Base-by-base conservation (phyloP, 768 basidiomycete genomes). In the Suillus ampliporus region DNA sequence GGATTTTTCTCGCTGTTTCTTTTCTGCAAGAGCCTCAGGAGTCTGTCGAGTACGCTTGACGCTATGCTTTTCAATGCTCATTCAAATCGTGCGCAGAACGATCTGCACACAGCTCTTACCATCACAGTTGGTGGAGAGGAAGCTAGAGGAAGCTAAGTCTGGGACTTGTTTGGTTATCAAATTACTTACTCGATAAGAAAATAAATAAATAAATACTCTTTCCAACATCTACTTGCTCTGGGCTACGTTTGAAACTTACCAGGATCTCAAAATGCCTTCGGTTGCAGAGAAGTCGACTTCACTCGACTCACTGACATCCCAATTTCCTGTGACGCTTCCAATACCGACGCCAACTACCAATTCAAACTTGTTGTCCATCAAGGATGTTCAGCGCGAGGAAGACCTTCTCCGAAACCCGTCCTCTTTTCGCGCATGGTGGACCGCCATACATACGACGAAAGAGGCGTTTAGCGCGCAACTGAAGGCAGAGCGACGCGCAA, bases 361-460 rank as follows among this genome's bases (percentile, higher is more conserved):
- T 70, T 84, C 92, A 9, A 80, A 89, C 63, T 83, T 99, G 62
- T 82, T 99, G 67, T 80, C 87, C 8, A 77, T 86, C 44, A 83
- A 86, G 58, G 95, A 98, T 75, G 74, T 97, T 37, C 84, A 90
- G 67, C 89, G 94, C 52, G 97, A 97, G 79, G 97, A 99, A 76
- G 96, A 99, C 77, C 85, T 99, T 8, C 80, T 95, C 41, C 86
- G 94, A 64, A 98, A 98, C 75, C 93, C 95, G 11, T 84, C 85
- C 40, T 97, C 95, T 38, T 95, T 97, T 76, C 86, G 93, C 43
- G 89, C 92, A 70, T 99, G 97, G 97, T 92, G 94, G 87, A 80
- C 89, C 2, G 92, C 94, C 66, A 90, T 99, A 67, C 83, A 86
- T 67, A 82, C 85, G 41, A 84, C 92, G 51, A 86, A 86, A 70